Evolutionary conservation across 139 green algal genomes (phyloP).

Genomic region (Coelastrella sp.): DNA sequence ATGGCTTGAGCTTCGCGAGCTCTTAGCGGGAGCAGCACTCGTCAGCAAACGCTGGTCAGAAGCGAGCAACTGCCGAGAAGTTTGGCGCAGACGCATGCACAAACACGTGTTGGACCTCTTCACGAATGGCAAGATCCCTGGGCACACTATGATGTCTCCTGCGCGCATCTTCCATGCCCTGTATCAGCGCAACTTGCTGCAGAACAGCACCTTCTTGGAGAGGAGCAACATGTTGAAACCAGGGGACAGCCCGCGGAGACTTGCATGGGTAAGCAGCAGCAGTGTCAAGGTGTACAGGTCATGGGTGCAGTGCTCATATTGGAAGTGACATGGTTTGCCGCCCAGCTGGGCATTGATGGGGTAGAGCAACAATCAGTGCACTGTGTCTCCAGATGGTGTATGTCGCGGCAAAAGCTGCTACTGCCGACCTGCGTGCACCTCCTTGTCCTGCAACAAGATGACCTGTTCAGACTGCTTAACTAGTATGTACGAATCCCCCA

Average conservation of each 20-base stretch:
- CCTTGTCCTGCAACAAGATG: no score
- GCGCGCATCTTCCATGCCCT: conserved; percentile 10
- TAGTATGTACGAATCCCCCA: neutral
- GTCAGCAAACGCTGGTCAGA: conserved; percentile 6
- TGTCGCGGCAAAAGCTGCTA: no score
- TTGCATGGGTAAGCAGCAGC: conserved; percentile 24
- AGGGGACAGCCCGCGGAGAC: neutral
- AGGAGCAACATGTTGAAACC: neutral
- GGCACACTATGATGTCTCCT: neutral
- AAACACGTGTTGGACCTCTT: conserved; percentile 26
- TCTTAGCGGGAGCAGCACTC: neutral
- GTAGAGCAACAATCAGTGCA: no score
- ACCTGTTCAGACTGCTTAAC: no score
- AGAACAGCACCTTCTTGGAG: conserved; percentile 37
- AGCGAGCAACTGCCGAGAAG: conserved; percentile 38
- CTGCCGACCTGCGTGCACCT: no score
- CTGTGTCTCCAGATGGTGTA: no score
- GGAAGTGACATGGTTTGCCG: no score
- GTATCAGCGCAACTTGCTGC: conserved; percentile 32
- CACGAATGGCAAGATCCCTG: neutral
- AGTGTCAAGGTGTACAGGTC: neutral
- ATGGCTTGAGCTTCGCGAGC: conserved; percentile 9
- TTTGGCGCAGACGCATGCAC: conserved; percentile 44
- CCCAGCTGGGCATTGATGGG: no score
- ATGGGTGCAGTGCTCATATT: neutral